phyloP scores from a whole-genome alignment of 306 rosid species.

The Crotalaria pallida region DNA sequence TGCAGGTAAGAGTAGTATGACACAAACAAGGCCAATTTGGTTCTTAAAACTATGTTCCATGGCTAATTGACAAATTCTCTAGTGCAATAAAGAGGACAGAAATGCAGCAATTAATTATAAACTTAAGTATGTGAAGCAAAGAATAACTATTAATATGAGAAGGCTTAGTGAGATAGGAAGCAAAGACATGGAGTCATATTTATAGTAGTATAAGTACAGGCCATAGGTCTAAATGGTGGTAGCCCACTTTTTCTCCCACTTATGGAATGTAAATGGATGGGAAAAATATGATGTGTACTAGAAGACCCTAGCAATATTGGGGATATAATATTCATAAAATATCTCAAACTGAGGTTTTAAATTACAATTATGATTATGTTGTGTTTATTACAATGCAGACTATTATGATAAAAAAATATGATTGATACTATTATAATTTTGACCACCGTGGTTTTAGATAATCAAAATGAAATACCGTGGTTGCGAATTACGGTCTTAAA shows the following conservation, averaged over 20 bases:
- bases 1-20: slow-evolving; percentile 48
- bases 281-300: slow-evolving; percentile 10
- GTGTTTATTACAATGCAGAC: too few relatives aligned
- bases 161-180: slow-evolving; percentile 24
- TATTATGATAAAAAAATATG: too few relatives aligned
- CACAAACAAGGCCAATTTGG: slow-evolving; percentile 33
- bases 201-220: slow-evolving; percentile 38
- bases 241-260: slow-evolving; percentile 28
- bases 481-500: too few relatives aligned
- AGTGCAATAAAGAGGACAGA: neutral
- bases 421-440: too few relatives aligned
- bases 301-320: neutral
- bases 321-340: neutral
- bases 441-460: too few relatives aligned
- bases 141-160: neutral
- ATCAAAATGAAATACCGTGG: too few relatives aligned
- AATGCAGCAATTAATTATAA: neutral
- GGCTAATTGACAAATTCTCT: neutral
- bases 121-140: neutral
- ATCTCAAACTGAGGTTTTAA: too few relatives aligned
- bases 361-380: too few relatives aligned
- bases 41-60: slow-evolving; percentile 38
- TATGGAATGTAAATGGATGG: neutral
- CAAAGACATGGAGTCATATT: slow-evolving; percentile 26
- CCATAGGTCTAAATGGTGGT: neutral